Percentiles rank a stretch among this genome's conserved stretches.
Evolutionary conservation across 208 protist genomes (phyloP).

Genomic region (Endotrypanum monterogeii): DNA sequence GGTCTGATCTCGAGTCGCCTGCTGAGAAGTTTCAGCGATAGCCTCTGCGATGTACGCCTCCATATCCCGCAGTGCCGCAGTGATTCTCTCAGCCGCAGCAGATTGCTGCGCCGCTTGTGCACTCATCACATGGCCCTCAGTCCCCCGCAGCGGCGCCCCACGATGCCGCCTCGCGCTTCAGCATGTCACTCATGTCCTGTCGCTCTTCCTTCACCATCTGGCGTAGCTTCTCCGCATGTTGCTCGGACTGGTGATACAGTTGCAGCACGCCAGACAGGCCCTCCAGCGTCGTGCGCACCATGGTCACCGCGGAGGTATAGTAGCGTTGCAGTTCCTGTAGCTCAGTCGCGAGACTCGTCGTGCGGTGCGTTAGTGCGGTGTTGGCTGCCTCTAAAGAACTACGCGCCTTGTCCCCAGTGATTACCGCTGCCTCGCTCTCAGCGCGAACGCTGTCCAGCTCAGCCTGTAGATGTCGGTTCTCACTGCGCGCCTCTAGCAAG

Average conservation of each 20-base stretch:
- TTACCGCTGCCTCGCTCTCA: conserved; percentile 13
- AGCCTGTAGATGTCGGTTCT: conserved; percentile 21
- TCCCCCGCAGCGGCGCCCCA: conserved; percentile 20
- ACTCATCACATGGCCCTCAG: not conserved
- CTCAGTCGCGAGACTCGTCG: conserved; percentile 30
- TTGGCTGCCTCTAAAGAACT: conserved; percentile 45
- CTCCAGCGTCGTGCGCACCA: conserved; percentile 50
- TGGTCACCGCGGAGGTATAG: conserved; percentile 40
- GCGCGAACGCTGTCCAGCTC: conserved; percentile 11
- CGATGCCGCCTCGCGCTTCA: conserved; percentile 41
- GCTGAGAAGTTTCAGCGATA: conserved; percentile 33
- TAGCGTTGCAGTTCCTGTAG: conserved; percentile 42
- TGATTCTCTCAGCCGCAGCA: conserved; percentile 27
- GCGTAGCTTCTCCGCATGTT: conserved; percentile 52
- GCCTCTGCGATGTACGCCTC: conserved; percentile 51
- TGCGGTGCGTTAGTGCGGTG: conserved; percentile 39
- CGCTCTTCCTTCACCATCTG: conserved; percentile 52
- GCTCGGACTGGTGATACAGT: conserved; percentile 46
- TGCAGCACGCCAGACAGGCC: conserved; percentile 40
- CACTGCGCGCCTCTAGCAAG: conserved; percentile 28
- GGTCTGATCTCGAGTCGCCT: conserved; percentile 39
- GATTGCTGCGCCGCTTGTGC: conserved; percentile 21
- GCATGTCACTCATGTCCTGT: conserved; percentile 56
- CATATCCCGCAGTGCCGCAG: conserved; percentile 41
- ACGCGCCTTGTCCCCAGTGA: conserved; percentile 14